Evolutionary conservation across 768 basidiomycete genomes (phyloP).

Genomic region (Favolaschia claudopus): DNA sequence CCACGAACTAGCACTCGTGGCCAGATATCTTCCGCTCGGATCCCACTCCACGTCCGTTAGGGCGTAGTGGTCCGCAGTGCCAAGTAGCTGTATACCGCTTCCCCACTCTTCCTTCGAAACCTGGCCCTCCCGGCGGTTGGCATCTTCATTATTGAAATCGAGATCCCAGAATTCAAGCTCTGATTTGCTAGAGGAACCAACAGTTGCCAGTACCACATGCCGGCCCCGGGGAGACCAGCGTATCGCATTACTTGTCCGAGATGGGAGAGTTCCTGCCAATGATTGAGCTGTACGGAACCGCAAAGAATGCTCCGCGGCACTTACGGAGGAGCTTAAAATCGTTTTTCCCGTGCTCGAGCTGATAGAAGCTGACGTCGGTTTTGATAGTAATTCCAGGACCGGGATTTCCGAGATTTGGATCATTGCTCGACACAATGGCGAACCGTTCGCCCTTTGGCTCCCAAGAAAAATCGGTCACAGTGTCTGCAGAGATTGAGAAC

Average conservation of each 20-base stretch:
- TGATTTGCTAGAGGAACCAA: constrained; percentile 94
- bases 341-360: constrained; percentile 89
- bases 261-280: constrained; percentile 71
- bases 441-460: constrained; percentile 98
- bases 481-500: constrained; percentile 58
- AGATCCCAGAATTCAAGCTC: constrained; percentile 99
- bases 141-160: constrained; percentile 81
- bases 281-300: constrained; percentile 16
- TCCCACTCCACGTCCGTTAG: constrained; percentile 99
- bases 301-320: constrained; percentile 32
- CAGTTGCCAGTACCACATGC: constrained; percentile 94
- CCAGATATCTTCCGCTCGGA: constrained; percentile 91
- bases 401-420: constrained; percentile 91
- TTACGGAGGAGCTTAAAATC: constrained; percentile 91
- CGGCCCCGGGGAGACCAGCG: constrained; percentile 97
- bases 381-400: constrained; percentile 94
- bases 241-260: constrained; percentile 90
- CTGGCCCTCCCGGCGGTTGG: constrained; percentile 58
- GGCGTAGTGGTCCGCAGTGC: constrained; percentile 93
- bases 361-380: constrained; percentile 96
- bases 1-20: constrained; percentile 95
- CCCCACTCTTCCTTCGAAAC: constrained; percentile 79
- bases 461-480: constrained; percentile 97
- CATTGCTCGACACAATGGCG: constrained; percentile 92
- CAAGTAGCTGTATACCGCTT: constrained; percentile 83